Evolutionary conservation across 805 yeast genomes (phyloP).

Genomic region (Hanseniaspora occidentalis): DNA sequence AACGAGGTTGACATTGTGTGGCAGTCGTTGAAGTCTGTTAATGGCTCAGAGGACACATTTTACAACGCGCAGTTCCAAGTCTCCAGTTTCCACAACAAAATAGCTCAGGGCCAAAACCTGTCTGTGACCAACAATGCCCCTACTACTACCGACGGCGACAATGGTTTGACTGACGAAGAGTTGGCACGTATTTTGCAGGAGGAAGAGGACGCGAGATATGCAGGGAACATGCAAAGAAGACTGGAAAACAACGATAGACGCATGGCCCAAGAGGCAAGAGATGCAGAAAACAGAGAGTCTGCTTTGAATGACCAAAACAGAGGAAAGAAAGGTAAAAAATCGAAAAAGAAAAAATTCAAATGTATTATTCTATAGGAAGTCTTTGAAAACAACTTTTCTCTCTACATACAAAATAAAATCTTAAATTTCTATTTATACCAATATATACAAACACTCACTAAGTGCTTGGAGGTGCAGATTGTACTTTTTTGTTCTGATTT

Average conservation of each 20-base stretch:
- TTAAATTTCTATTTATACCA: background rate
- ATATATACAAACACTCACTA: too few species aligned
- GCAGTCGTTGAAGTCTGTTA: constrained; percentile 60
- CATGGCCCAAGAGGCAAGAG: background rate
- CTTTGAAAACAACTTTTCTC: too few species aligned
- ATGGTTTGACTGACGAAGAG: constrained; percentile 26
- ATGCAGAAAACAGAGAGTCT: constrained; percentile 2
- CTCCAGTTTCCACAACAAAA: background rate
- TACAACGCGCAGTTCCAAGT: constrained; percentile 21
- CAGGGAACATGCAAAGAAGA: constrained; percentile 23
- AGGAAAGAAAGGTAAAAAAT: background rate
- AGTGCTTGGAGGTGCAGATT: too few species aligned
- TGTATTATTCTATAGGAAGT: background rate
- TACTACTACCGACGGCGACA: background rate
- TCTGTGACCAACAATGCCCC: background rate
- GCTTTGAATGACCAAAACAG: background rate
- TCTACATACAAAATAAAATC: too few species aligned
- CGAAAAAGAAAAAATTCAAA: background rate
- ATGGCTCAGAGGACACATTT: constrained; percentile 59
- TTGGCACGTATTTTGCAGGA: constrained; percentile 37
- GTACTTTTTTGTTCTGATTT: background rate
- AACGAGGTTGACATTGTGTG: constrained; percentile 48
- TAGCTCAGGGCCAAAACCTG: too few species aligned
- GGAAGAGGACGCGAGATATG: constrained; percentile 34
- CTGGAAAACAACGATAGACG: background rate